Conservation (phyloP, 2,329 filamentous ascomycete genomes). For the Paracoccidioides brasiliensis region DNA sequence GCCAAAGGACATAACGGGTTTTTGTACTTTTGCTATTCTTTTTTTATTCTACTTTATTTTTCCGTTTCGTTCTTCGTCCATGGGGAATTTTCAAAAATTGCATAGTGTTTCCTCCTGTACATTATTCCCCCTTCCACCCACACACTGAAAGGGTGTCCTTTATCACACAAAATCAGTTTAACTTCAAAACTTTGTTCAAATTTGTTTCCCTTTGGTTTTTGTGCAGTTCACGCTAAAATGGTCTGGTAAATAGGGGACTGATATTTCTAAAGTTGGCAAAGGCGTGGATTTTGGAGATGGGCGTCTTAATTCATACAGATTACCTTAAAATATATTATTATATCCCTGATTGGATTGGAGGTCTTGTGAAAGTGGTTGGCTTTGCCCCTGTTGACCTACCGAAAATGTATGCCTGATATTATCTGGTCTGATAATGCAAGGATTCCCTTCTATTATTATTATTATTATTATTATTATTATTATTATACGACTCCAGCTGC, state of each 20-base stretch:
- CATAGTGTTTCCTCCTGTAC: slow-evolving; percentile 1
- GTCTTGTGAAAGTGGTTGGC: too few relatives aligned
- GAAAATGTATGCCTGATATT: background rate
- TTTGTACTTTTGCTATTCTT: background rate
- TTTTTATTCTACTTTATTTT: background rate
- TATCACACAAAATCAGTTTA: background rate
- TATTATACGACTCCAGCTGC: too few relatives aligned
- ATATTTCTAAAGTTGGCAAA: background rate
- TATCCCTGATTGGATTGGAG: background rate
- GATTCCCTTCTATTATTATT: background rate
- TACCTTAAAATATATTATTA: background rate
- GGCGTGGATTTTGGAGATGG: background rate
- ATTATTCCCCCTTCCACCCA: background rate
- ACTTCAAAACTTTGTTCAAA: too few relatives aligned
- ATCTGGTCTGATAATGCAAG: background rate
- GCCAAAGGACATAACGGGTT: background rate
- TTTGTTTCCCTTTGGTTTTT: background rate
- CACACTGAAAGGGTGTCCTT: background rate
- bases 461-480: too few relatives aligned
- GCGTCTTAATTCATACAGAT: background rate
- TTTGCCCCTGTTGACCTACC: too few relatives aligned
- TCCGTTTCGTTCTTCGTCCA: too few relatives aligned
- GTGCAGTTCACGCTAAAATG: background rate
- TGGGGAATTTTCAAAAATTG: background rate
- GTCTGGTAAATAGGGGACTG: background rate